Base-by-base conservation (phyloP, 2,329 filamentous ascomycete species). In the Grosmannia penicillata region DNA sequence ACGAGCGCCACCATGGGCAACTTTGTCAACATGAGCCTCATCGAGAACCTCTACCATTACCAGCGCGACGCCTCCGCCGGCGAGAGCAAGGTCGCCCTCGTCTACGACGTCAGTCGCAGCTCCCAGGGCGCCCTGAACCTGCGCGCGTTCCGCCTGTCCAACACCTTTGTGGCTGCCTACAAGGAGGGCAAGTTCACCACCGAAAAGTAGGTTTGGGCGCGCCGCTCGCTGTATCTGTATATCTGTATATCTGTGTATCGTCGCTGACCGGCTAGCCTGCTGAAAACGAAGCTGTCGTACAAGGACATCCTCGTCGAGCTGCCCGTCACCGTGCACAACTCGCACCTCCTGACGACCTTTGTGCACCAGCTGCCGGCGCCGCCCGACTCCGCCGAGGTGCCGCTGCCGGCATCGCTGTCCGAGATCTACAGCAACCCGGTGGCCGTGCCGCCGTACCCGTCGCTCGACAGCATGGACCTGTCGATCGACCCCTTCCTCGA, bases 1-100 rank as follows among this genome's bases (percentile, higher is more conserved):
- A 95, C 86, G 43, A 95, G 86, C 66, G 85, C 87, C 47, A 94
- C 86, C 60, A 93, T 98, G 83, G 91, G 91, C 61, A 96, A 94
- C 70, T 96, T 96, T 52, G 72, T 96, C 69, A 95, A 87, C 68
- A 61, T 82, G 56, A 83, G 81, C 68, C 87, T 94, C 56, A 83
- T 98, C 61, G 91, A 98, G 72, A 98, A 96, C 68, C 87, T 95
- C 62, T 86, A 78, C 64, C 82, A 87, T 67, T 96, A 94, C 69
- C 91, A 98, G 69, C 91, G 84, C 61, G 84, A 93, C 52, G 94
- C 93, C 59, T 84, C 93, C 62, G 70, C 73, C 59, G 93, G 94
- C 58, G 84, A 91, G 62, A 71, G 74, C 59, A 86, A 83, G 7
- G 76, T 95, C 32, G 85, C 85, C 34, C 70, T 98, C 40, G 84